These are phyloP conservation scores for Colletotrichum orbiculare DNA, from an alignment of 2,329 filamentous ascomycete species.

Conservation along the genomic window DNA sequence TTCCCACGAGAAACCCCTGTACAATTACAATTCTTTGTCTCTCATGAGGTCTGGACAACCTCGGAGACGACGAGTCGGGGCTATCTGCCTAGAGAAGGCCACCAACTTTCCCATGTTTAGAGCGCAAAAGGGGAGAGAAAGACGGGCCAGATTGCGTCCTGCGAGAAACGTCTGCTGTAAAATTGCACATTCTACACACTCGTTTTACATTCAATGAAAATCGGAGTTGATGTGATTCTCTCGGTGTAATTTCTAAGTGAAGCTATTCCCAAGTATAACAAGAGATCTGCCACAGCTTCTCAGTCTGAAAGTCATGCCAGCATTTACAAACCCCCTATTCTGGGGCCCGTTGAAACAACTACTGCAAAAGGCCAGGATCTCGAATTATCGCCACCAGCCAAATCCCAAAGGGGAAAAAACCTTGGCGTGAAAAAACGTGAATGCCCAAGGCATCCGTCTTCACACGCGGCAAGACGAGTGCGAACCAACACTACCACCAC, in stretches of 20 bases:
- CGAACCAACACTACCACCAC: conserved; percentile 5
- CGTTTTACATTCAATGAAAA: conserved; percentile 32
- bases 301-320: too few relatives aligned
- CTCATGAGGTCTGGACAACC: conserved; percentile 37
- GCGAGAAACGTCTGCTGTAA: conserved; percentile 39
- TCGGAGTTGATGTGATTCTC: conserved; percentile 27
- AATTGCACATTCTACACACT: conserved; percentile 45
- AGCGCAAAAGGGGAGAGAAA: conserved; percentile 1
- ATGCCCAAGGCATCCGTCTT: conserved; percentile 20
- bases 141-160: conserved; percentile 16
- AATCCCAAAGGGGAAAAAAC: not conserved
- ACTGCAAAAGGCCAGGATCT: not conserved
- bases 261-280: not conserved
- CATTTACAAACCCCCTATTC: too few relatives aligned
- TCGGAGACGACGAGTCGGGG: too few relatives aligned
- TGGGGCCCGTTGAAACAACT: not conserved
- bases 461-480: not conserved
- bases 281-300: too few relatives aligned
- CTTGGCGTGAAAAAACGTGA: conserved; percentile 24
- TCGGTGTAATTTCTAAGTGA: not conserved
- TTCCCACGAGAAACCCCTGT: conserved; percentile 44
- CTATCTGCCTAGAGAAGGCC: too few relatives aligned
- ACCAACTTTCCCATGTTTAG: not conserved
- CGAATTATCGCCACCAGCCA: not conserved
- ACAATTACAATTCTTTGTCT: conserved; percentile 43